Evolutionary conservation across 2,329 filamentous ascomycete genomes (phyloP).

Genomic region (Scopulariopsis brevicaulis): DNA sequence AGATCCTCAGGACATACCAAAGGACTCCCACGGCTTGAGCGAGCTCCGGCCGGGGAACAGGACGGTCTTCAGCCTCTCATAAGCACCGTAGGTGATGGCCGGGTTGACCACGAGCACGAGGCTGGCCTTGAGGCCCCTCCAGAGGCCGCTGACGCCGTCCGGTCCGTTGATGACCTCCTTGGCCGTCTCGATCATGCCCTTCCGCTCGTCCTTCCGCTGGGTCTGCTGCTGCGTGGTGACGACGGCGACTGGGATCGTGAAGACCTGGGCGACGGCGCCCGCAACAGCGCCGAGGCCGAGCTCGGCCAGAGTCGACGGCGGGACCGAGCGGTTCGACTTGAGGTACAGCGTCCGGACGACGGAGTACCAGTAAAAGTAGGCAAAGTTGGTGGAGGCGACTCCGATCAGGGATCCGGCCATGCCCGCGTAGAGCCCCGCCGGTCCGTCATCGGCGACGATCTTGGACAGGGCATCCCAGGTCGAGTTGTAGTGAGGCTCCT

Average conservation of each 20-base stretch:
- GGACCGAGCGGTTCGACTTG: constrained; percentile 36
- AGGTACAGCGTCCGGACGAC: constrained; percentile 74
- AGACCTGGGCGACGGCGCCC: constrained; percentile 84
- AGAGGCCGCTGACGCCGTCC: constrained; percentile 80
- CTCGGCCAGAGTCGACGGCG: constrained; percentile 72
- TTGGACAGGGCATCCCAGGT: constrained; percentile 81
- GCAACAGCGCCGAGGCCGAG: constrained; percentile 76
- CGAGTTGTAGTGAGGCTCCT: constrained; percentile 68
- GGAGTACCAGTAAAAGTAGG: constrained; percentile 99
- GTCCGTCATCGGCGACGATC: constrained; percentile 70
- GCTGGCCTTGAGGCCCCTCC: constrained; percentile 92
- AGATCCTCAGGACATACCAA: constrained; percentile 50
- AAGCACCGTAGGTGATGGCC: constrained; percentile 94
- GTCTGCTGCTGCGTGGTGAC: constrained; percentile 96
- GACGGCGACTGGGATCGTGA: constrained; percentile 92
- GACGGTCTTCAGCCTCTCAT: constrained; percentile 71
- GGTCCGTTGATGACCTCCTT: constrained; percentile 82
- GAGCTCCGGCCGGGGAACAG: constrained; percentile 68
- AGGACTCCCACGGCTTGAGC: constrained; percentile 78
- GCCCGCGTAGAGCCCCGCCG: constrained; percentile 76
- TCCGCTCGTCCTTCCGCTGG: constrained; percentile 71
- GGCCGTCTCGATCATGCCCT: constrained; percentile 77
- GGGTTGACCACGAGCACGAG: constrained; percentile 93
- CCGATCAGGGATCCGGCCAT: constrained; percentile 79
- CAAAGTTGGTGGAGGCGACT: constrained; percentile 95